Percentiles rank a stretch among this genome's conserved stretches.
Evolutionary conservation across 331 rosid genomes (phyloP).

Genomic region (Acacia pycnantha): DNA sequence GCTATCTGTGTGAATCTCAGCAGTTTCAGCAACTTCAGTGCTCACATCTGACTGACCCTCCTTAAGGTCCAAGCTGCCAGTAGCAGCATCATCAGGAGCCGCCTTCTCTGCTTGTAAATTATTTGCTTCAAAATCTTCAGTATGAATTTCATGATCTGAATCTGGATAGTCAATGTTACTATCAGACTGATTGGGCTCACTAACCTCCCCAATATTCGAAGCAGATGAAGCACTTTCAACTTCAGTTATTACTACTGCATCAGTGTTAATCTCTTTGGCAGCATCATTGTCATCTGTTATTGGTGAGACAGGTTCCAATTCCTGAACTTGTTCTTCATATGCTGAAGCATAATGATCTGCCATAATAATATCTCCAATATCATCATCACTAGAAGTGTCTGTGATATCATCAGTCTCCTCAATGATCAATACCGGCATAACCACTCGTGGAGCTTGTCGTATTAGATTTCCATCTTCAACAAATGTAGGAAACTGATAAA

Average conservation of each 20-base stretch:
- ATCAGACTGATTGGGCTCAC: background rate
- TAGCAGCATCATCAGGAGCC: conserved; percentile 14
- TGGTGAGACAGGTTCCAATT: background rate
- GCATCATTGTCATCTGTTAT: background rate
- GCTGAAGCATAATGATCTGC: conserved; percentile 12
- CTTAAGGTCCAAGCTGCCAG: background rate
- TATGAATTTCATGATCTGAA: background rate
- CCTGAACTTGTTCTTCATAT: conserved; percentile 24
- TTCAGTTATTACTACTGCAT: background rate
- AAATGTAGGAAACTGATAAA: conserved; percentile 33
- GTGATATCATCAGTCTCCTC: conserved; percentile 26
- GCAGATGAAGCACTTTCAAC: conserved; percentile 34
- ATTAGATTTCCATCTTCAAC: conserved; percentile 26
- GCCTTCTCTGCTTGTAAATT: conserved; percentile 4
- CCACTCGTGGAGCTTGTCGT: background rate
- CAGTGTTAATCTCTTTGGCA: background rate
- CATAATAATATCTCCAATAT: background rate
- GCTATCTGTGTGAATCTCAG: background rate
- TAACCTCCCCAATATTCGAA: conserved; percentile 16
- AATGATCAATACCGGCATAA: background rate
- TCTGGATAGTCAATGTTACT: too few species aligned
- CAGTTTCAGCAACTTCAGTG: conserved; percentile 17
- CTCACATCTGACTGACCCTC: background rate
- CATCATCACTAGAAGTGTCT: conserved; percentile 20
- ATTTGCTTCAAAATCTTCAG: conserved; percentile 13